Conservation (phyloP, 345 rosid genomes). For the Balakata baccata region DNA sequence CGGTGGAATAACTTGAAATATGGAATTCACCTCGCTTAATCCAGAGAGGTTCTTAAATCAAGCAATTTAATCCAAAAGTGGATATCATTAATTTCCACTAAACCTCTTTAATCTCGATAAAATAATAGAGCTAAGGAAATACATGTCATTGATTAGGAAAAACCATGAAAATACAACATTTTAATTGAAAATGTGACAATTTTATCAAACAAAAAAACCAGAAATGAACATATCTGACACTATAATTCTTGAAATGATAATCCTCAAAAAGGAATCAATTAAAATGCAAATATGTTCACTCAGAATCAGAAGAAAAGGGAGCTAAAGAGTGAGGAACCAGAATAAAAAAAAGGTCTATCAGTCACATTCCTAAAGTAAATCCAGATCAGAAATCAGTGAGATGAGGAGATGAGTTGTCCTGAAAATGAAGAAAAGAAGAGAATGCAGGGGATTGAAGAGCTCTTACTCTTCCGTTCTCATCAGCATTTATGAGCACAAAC, state of each 20-base stretch:
- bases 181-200: background rate
- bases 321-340: background rate
- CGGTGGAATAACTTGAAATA: background rate
- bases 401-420: background rate
- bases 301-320: background rate
- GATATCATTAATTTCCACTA: background rate
- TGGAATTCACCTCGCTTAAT: background rate
- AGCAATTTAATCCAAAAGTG: too few species aligned
- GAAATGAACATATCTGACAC: background rate
- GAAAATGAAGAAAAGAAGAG: slow-evolving; percentile 2
- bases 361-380: slow-evolving; percentile 2
- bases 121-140: background rate
- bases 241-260: background rate
- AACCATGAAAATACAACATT: background rate
- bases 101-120: background rate
- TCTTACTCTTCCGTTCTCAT: slow-evolving; percentile 74
- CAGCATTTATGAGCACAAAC: slow-evolving; percentile 89
- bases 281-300: background rate
- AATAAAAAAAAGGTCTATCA: background rate
- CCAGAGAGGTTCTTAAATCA: too few species aligned
- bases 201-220: too few species aligned
- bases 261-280: background rate
- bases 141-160: background rate
- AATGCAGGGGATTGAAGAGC: slow-evolving; percentile 4
- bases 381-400: slow-evolving; percentile 40